Evolutionary conservation across 164 flowering plant species (phyloP), one percentile per base, ranked within the genome.

Genomic region (Warburgia ugandensis): DNA sequence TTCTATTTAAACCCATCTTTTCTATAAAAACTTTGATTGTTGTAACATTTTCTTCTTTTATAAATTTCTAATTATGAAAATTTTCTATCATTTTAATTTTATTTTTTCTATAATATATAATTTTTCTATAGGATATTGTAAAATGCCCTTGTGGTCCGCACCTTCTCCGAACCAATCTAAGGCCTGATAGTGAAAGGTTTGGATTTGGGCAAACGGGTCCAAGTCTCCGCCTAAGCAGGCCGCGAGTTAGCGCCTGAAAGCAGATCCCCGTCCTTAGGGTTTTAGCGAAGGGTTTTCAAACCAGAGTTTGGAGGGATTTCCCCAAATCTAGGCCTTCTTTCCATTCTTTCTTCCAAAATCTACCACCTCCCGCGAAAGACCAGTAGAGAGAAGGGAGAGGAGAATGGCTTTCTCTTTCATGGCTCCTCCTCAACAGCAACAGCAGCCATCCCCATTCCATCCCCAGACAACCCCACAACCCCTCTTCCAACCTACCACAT

Each of bases 371-470:
- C 21, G 23, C 22, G 44, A 5, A 17, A 26, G 23, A 25, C 14
- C 22, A 26, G 44, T 7, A 46, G 43, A 55, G 51, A 25, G 43
- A 53, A 43, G 46, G 31, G 30, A 26, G 25, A 12, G 26, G 25
- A n/a, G 28, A 41, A 67, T 67, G 70, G 59, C 70, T 23, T 67
- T 67, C 52, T 21, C 60, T 23, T 16, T 32, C 44, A 30, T 44
- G 29, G 27, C 49, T 12, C 45, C 66, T 33, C 75, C 52, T 1
- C 81, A 66, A 42, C 76, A 62, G 45, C 72, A 61, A 17, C 70
- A 50, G 40, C 49, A 26, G 11, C 58, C 30, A 42, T 22, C 43
- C 9, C 45, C 54, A 5, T 69, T 69, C 38, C 72, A 62, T 50
- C 56, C 65, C 6, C 77, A 58, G n/a, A n/a, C n/a, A 40, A 17